phyloP scores from a whole-genome alignment of 257 asterid species.

The Scutellaria minor region DNA sequence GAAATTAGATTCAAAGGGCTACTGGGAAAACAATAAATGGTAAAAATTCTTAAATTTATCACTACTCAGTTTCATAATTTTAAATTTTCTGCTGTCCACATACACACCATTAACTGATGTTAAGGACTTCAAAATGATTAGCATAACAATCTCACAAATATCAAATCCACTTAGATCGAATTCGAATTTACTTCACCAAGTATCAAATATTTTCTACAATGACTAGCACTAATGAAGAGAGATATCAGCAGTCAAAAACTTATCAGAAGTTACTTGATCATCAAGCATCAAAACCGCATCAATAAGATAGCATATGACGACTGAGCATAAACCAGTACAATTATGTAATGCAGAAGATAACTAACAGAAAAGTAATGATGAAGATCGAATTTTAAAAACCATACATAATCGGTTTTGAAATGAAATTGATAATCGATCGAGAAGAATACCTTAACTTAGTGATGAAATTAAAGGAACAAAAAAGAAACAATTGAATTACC shows the following conservation, averaged over 20 bases:
- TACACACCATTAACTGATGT: neutral
- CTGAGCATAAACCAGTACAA: neutral
- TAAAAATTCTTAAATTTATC: too few species aligned
- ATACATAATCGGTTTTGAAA: neutral
- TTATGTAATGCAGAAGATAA: too few species aligned
- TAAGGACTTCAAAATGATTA: slow-evolving; percentile 12
- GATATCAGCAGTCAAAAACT: too few species aligned
- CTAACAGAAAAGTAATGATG: too few species aligned
- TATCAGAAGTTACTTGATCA: neutral
- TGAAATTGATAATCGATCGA: slow-evolving; percentile 19
- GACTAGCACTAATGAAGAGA: neutral
- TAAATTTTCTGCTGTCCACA: neutral
- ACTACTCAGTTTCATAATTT: neutral
- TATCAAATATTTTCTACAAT: neutral
- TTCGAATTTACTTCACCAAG: neutral
- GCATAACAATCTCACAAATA: neutral
- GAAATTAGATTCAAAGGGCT: too few species aligned
- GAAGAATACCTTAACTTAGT: neutral
- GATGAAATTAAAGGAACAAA: slow-evolving; percentile 3
- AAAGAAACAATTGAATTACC: slow-evolving; percentile 47
- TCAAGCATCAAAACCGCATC: slow-evolving; percentile 15
- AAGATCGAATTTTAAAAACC: too few species aligned
- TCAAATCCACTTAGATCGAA: neutral
- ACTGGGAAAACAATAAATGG: too few species aligned
- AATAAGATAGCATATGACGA: neutral